Base-by-base conservation (phyloP, 805 yeast species). In the Saccharomycopsis fermentans region DNA sequence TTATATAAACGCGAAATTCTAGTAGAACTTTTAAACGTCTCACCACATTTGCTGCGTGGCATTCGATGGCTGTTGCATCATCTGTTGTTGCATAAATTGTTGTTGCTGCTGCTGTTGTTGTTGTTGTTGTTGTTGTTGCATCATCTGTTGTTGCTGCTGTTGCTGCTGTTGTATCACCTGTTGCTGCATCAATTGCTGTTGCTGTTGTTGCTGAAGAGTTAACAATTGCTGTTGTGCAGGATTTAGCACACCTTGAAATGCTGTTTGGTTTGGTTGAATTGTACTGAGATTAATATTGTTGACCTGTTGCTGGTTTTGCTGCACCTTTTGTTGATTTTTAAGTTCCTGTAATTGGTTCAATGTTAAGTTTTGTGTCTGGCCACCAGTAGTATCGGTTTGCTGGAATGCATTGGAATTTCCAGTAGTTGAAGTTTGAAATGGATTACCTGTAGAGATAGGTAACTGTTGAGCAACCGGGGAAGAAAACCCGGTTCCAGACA, bases 321-420 rank as follows among this genome's bases (percentile, higher is more conserved):
- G 58, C 17, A 21, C 24, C 24, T 47, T 24, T 47, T 59, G 58
- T 43, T 59, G 62, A 24, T 59, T 58, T 47, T 48, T 39, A 9
- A 58, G 27, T 43, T 58, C 61, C 19, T 40, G 52, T 6, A 55
- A 50, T 37, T 57, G 61, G 27, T 57, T 57, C 6, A 57, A 50
- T 16, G 57, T 47, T 17, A 57, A 27, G 60, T 68, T 67, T 65
- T 65, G 65, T 26, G 59, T 47, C 17, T n/a, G 12, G 6, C 8
- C 39, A 14, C 43, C n/a, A 35, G 34, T 24, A 26, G 34, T 26
- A 9, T 47, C 50, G 21, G 19, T 47, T 51, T 35, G 54, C 16
- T 50, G 58, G n/a, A 36, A 47, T 9, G 51, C 43, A 32, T 47
- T 39, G 34, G 48, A 8, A 19, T 34, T 47, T 39, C 26, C 37